phyloP scores from a whole-genome alignment of 257 asterid genomes.

The Petunia secreta region DNA sequence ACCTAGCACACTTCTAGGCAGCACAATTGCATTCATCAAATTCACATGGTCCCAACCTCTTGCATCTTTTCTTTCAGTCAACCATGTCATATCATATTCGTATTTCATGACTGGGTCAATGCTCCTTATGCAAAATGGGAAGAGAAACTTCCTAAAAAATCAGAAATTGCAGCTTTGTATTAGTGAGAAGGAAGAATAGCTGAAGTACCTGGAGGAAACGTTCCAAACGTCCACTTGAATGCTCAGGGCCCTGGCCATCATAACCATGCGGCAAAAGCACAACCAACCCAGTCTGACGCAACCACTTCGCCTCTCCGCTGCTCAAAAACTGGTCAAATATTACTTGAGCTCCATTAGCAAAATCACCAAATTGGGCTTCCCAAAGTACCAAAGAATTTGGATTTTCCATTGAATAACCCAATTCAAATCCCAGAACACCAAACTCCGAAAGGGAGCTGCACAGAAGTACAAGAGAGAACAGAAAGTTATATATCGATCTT shows the following conservation, averaged over 20 bases:
- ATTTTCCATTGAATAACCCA: conserved; percentile 37
- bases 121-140: conserved; percentile 17
- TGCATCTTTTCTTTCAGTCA: neutral
- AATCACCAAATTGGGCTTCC: conserved; percentile 89
- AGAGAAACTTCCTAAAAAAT: conserved; percentile 26
- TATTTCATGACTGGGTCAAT: conserved; percentile 14
- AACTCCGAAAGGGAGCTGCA: conserved; percentile 39
- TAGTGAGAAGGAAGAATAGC: conserved; percentile 25
- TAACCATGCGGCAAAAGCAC: conserved; percentile 76
- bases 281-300: conserved; percentile 68
- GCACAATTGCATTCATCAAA: neutral
- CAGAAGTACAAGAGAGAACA: conserved; percentile 2
- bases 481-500: conserved; percentile 2
- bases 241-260: conserved; percentile 88
- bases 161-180: conserved; percentile 20
- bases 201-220: conserved; percentile 69
- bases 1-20: conserved; percentile 20
- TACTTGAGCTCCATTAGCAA: conserved; percentile 80
- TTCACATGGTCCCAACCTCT: conserved; percentile 13
- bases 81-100: conserved; percentile 22
- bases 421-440: conserved; percentile 46
- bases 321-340: conserved; percentile 74
- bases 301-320: conserved; percentile 83
- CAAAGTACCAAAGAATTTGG: conserved; percentile 46
- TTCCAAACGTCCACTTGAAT: conserved; percentile 84